These are phyloP conservation scores for Pelargonium australe DNA, from an alignment of 441 rosid genomes.

Conservation along the genomic window DNA sequence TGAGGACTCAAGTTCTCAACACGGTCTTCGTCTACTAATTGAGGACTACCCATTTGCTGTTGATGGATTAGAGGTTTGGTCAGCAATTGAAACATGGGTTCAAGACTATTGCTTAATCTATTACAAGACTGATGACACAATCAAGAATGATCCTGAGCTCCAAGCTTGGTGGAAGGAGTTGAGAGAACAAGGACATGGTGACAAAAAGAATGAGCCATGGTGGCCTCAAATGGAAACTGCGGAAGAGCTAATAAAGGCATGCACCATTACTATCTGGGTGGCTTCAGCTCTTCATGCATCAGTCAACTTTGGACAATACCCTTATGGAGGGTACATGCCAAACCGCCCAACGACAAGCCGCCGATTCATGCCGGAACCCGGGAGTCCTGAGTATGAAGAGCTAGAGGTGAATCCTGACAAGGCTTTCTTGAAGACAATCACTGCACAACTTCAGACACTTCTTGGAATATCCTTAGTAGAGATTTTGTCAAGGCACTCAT, in stretches of 20 bases:
- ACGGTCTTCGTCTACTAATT: conserved; percentile 37
- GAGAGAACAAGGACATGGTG: conserved; percentile 58
- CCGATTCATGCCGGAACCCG: conserved; percentile 44
- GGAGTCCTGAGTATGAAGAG: conserved; percentile 40
- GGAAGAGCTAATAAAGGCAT: conserved; percentile 31
- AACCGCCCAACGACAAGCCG: conserved; percentile 48
- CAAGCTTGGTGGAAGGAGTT: conserved; percentile 81
- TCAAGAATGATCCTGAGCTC: conserved; percentile 51
- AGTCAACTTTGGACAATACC: conserved; percentile 51
- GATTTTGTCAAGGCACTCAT: conserved; percentile 45
- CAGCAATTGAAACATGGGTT: conserved; percentile 51
- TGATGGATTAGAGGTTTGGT: conserved; percentile 61
- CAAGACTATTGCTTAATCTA: conserved; percentile 43
- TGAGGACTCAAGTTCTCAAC: conserved; percentile 29
- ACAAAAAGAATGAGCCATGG: conserved; percentile 53
- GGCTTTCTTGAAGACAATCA: conserved; percentile 46
- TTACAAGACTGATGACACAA: conserved; percentile 39
- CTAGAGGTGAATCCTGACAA: conserved; percentile 49
- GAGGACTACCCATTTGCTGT: conserved; percentile 59
- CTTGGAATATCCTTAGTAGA: conserved; percentile 41
- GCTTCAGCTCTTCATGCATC: conserved; percentile 62
- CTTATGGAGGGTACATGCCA: conserved; percentile 54
- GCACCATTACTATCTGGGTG: conserved; percentile 58
- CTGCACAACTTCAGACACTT: conserved; percentile 36
- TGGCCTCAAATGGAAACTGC: conserved; percentile 43